Evolutionary conservation across 805 yeast species (phyloP).

Genomic region (Yamadazyma kitorensis): DNA sequence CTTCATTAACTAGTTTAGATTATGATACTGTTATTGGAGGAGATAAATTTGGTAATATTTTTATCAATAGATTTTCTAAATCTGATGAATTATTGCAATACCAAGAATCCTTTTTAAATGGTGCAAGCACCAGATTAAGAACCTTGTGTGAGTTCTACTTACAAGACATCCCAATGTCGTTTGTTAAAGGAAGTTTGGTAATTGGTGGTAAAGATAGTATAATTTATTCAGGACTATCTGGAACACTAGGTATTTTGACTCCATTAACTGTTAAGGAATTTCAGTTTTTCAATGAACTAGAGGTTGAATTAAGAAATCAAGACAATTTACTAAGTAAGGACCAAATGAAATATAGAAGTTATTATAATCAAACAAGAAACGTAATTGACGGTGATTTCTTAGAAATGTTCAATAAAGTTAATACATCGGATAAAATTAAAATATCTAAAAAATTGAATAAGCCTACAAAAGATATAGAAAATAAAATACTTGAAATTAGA

Average conservation of each 20-base stretch:
- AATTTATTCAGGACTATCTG: slow-evolving; percentile 74
- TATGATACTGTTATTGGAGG: slow-evolving; percentile 77
- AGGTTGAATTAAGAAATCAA: slow-evolving; percentile 40
- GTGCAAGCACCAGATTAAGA: slow-evolving; percentile 51
- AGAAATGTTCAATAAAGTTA: slow-evolving; percentile 49
- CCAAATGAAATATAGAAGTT: slow-evolving; percentile 66
- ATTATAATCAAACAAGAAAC: slow-evolving; percentile 73
- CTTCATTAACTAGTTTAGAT: slow-evolving; percentile 61
- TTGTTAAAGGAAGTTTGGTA: slow-evolving; percentile 52
- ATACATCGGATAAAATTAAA: slow-evolving; percentile 29
- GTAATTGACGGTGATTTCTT: slow-evolving; percentile 88
- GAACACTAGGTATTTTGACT: slow-evolving; percentile 69
- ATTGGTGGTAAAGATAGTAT: slow-evolving; percentile 63
- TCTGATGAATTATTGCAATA: slow-evolving; percentile 39
- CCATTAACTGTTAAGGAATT: slow-evolving; percentile 71
- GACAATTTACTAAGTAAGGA: slow-evolving; percentile 58
- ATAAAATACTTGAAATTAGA: slow-evolving; percentile 51
- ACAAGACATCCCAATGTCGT: slow-evolving; percentile 67
- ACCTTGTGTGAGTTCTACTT: slow-evolving; percentile 56
- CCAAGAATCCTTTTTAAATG: slow-evolving; percentile 41
- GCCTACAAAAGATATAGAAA: slow-evolving; percentile 47
- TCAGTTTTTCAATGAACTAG: slow-evolving; percentile 54
- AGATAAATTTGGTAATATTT: slow-evolving; percentile 82
- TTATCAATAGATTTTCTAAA: slow-evolving; percentile 61
- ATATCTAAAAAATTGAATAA: slow-evolving; percentile 45